Evolutionary conservation across 768 basidiomycete species (phyloP), one percentile per base, ranked within the genome.

Genomic region (Steccherinum ochraceum): DNA sequence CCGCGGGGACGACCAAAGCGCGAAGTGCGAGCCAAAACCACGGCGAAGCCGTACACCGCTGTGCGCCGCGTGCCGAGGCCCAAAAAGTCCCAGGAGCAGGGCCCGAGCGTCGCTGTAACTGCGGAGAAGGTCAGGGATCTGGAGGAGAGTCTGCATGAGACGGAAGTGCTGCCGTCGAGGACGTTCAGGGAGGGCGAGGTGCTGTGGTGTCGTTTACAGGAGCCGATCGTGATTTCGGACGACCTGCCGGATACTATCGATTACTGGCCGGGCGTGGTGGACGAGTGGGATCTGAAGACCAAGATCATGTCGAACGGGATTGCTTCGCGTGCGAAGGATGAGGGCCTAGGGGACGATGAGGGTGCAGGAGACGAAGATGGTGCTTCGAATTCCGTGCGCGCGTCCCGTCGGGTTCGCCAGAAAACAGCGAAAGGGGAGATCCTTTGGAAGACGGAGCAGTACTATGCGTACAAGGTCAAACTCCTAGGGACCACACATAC

Each of bases 251-350:
- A 75, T 45, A 58, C 58, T n/a, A 85, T 92, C 55, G 60, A 66
- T 21, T 84, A 79, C 58, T 92, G 89, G 89, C 89, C 89, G 1
- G 86, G 77, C 1, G 58, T 89, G 19, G 75, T 91, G 5, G 75
- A 83, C 16, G 78, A 84, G 51, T 63, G 74, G 13, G 74, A 70
- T 50, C 62, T 85, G 48, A 79, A 75, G 59, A 69, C 73, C 2
- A 65, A 70, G 40, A 62, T 77, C 23, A 56, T 72, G 1, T 70
- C 71, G 10, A 61, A 40, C 1, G n/a, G 40, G 39, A 50, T 52
- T 5, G 30, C 47, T 1, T 23, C 26, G 11, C 21, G 18, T 10
- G 16, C 51, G n/a, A 10, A 51, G 5, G 20, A 23, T 21, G 20
- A 18, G 44, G 50, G 45, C 12, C 24, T 39, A 19, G 49, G 23